Evolutionary conservation across 2,329 filamentous ascomycete genomes (phyloP).

Genomic region (Trichoderma gracile): DNA sequence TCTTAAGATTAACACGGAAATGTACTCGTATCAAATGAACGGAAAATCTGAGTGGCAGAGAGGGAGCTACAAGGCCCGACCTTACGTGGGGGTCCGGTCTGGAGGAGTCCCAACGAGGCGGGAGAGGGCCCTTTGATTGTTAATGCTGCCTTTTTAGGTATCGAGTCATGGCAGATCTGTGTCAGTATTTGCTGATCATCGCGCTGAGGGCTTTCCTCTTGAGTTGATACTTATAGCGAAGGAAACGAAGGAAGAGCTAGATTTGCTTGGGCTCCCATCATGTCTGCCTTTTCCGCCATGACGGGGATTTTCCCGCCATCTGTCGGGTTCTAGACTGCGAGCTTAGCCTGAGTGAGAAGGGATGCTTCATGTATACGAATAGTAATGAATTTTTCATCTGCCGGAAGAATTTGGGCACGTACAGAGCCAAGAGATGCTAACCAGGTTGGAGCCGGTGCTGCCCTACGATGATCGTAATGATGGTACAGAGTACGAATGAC

Average conservation of each 20-base stretch:
- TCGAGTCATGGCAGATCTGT: not conserved
- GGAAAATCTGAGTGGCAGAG: too few relatives aligned
- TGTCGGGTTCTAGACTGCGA: too few relatives aligned
- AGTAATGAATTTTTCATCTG: not conserved
- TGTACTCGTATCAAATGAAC: too few relatives aligned
- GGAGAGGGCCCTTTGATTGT: conserved; percentile 11
- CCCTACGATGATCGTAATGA: not conserved
- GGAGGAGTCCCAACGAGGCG: not conserved
- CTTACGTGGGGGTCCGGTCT: not conserved
- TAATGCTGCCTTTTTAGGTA: conserved; percentile 15
- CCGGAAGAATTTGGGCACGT: not conserved
- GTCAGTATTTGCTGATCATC: not conserved
- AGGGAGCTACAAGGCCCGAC: not conserved
- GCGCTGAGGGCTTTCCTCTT: not conserved
- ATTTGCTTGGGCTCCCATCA: not conserved
- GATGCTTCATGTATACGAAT: too few relatives aligned
- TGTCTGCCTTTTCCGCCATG: too few relatives aligned
- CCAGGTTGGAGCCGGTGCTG: not conserved
- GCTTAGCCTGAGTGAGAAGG: too few relatives aligned
- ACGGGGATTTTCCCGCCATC: too few relatives aligned
- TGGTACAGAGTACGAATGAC: too few relatives aligned
- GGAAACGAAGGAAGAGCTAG: not conserved
- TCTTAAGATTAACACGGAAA: not conserved
- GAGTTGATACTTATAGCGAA: not conserved
- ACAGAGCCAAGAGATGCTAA: not conserved